Conservation (phyloP, 805 yeast genomes). For the Candida krabiensis region DNA sequence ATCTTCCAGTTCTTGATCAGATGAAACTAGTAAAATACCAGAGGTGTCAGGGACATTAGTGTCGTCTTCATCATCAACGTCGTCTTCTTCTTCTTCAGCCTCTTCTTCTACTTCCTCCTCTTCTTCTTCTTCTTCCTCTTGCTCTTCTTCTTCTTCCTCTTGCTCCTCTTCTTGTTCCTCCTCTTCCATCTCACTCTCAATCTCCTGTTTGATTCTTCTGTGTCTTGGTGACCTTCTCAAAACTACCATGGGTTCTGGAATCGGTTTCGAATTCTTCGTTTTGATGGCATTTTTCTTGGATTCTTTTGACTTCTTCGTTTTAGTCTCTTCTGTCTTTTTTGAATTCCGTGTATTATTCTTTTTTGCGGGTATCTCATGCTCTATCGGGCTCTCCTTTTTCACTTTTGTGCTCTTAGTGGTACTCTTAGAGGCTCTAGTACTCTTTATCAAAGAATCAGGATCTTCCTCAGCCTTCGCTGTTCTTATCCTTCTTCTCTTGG, state of each 20-base stretch:
- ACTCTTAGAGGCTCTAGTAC: background rate
- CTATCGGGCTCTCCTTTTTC: too few relatives aligned
- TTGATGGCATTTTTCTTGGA: conserved; percentile 2
- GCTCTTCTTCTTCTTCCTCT: conserved; percentile 1
- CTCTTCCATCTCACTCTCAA: conserved; percentile 15
- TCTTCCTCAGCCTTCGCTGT: too few relatives aligned
- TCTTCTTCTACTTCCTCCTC: conserved; percentile 1
- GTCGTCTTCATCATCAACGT: conserved; percentile 3
- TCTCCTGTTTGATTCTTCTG: conserved; percentile 17
- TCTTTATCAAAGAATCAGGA: too few relatives aligned
- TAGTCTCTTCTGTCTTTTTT: background rate
- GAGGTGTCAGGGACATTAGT: conserved; percentile 15
- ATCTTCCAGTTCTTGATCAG: conserved; percentile 8
- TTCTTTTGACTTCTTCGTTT: background rate
- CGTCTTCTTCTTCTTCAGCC: conserved; percentile 3
- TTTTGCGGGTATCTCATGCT: too few relatives aligned
- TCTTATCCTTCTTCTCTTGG: too few relatives aligned
- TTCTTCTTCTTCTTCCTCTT: background rate
- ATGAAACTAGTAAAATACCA: conserved; percentile 17
- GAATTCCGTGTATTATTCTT: background rate
- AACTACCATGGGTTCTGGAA: too few relatives aligned
- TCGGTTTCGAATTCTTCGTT: too few relatives aligned
- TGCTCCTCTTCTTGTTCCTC: conserved; percentile 12
- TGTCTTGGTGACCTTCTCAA: too few relatives aligned
- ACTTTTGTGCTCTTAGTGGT: background rate